phyloP scores from a whole-genome alignment of 306 rosid species.

The Begonia loranthoides region DNA sequence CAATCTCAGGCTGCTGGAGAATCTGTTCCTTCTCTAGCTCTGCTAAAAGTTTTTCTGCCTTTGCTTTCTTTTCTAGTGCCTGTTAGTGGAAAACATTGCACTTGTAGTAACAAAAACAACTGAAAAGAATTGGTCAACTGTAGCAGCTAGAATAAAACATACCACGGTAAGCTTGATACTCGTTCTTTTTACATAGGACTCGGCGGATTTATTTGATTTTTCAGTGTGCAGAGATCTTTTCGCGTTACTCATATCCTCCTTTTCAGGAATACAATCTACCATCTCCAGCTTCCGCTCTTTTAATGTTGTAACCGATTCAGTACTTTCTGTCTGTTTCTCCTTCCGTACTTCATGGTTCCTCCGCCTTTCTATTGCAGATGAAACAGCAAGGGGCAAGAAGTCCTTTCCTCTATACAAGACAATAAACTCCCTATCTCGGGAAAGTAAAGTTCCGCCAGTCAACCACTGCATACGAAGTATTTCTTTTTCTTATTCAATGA shows the following conservation, averaged over 20 bases:
- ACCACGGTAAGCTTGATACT: constrained; percentile 55
- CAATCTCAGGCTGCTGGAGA: constrained; percentile 50
- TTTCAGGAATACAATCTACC: constrained; percentile 18
- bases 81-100: constrained; percentile 20
- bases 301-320: constrained; percentile 11
- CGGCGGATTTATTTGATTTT: constrained; percentile 19
- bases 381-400: constrained; percentile 70
- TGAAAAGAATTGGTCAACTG: constrained; percentile 13
- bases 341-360: constrained; percentile 26
- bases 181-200: constrained; percentile 41
- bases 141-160: constrained; percentile 19
- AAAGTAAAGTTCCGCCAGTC: constrained; percentile 81
- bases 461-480: constrained; percentile 35
- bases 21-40: constrained; percentile 40
- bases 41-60: constrained; percentile 53
- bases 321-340: constrained; percentile 21
- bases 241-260: constrained; percentile 11
- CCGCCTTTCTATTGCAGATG: constrained; percentile 74
- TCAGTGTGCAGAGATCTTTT: constrained; percentile 19
- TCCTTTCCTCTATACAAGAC: constrained; percentile 85
- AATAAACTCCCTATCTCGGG: constrained; percentile 72
- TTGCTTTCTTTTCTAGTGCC: constrained; percentile 61
- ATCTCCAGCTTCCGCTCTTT: constrained; percentile 17
- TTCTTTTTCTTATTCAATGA: neutral
- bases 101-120: constrained; percentile 9